Base-by-base conservation (phyloP, 176 grass and related monocot genomes). In the Saccharum officinarum region DNA sequence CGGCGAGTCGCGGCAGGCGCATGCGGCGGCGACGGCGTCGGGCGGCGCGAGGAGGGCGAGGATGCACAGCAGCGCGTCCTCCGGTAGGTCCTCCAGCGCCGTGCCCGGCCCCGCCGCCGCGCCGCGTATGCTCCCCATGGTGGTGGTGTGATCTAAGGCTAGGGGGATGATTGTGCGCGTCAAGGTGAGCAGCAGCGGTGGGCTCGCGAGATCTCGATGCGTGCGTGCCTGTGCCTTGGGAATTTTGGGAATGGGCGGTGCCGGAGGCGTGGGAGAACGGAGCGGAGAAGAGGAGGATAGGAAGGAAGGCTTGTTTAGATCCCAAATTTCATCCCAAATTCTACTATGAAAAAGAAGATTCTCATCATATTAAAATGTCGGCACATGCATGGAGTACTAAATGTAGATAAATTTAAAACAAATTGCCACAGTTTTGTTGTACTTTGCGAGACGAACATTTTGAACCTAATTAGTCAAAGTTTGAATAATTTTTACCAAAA, bases 41-140 rank as follows among this genome's bases (percentile, higher is more conserved):
- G 86, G 52, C 15, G 90, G 86, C 28, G 90, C 18, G 20, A 92
- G 90, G 23, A 92, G 75, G 15, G 82, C 17, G 22, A 92, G 86
- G 78, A 92, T 88, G 52, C 72, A 37, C 8, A 92, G 77, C 37
- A 88, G 86, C 82, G 86, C 86, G 78, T 92, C 90, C 90, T 92
- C 82, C 45, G 86, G 90, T 5, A 92, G 78, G 73, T 92, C 82
- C 78, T 80, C 82, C 66, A 92, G 72, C 71, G 65, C 72, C 55
- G 82, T 84, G 34, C 36, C 65, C 52, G 34, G 2, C 16, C 33
- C 67, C 81, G 76, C 50, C 71, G 83, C 75, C 78, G 80, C 81
- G n/a, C 67, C 67, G 67, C n/a, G 75, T 69, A 50, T 62, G 61
- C 38, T 83, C 30, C 30, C 89, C 89, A 87, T 86, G 55, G 44